Evolutionary conservation across 1,284 basidiomycete species (phyloP).

Genomic region (Taiwanofungus camphoratus): DNA sequence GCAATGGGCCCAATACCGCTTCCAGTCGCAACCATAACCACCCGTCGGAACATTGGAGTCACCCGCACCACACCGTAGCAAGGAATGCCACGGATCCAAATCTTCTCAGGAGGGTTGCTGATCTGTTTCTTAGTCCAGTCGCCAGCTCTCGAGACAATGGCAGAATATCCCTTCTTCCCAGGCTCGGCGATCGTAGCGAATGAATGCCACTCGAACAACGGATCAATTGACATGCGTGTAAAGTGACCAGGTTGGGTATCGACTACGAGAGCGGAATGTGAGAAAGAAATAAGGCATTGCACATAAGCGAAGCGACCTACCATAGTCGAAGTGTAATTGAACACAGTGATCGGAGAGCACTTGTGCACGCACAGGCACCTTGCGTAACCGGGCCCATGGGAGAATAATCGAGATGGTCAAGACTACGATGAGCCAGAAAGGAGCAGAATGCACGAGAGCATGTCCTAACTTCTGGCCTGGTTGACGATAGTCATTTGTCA

Average conservation of each 20-base stretch:
- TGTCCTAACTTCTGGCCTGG: slow-evolving; percentile 33
- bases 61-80: slow-evolving; percentile 50
- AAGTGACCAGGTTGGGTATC: slow-evolving; percentile 49
- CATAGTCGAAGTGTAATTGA: slow-evolving; percentile 50
- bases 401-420: slow-evolving; percentile 47
- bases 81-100: slow-evolving; percentile 52
- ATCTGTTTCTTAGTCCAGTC: slow-evolving; percentile 53
- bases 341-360: slow-evolving; percentile 52
- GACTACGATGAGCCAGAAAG: slow-evolving; percentile 50
- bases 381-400: slow-evolving; percentile 48
- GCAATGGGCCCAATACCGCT: slow-evolving; percentile 55
- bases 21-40: slow-evolving; percentile 55
- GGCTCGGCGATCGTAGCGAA: slow-evolving; percentile 51
- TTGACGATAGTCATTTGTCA: slow-evolving; percentile 48
- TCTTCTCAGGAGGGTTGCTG: slow-evolving; percentile 39
- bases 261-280: slow-evolving; percentile 13
- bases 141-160: slow-evolving; percentile 52
- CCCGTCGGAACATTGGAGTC: slow-evolving; percentile 46
- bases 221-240: slow-evolving; percentile 45
- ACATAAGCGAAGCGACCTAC: slow-evolving; percentile 16
- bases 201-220: slow-evolving; percentile 54
- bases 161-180: slow-evolving; percentile 46
- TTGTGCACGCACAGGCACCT: slow-evolving; percentile 44
- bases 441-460: slow-evolving; percentile 35
- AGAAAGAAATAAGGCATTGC: not conserved